These are phyloP conservation scores for Fusarium proliferatum DNA, from an alignment of 2,329 filamentous ascomycete genomes.

Conservation along the genomic window DNA sequence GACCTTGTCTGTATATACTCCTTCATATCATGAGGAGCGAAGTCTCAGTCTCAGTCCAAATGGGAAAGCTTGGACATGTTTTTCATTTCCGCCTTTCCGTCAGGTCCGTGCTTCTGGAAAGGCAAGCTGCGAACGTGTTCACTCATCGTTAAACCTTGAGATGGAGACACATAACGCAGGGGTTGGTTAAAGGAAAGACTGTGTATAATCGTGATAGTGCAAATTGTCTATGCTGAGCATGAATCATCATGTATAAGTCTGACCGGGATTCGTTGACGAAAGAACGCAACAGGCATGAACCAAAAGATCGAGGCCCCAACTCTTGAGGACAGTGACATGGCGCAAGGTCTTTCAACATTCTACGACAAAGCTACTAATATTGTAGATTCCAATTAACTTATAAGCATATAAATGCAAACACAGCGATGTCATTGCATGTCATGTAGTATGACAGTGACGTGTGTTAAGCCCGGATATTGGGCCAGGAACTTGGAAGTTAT, in stretches of 20 bases:
- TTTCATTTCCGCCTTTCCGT: slow-evolving; percentile 41
- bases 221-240: slow-evolving; percentile 2
- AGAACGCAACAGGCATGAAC: background rate
- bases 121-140: slow-evolving; percentile 35
- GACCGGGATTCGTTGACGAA: background rate
- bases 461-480: slow-evolving; percentile 4
- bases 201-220: background rate
- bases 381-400: background rate
- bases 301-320: background rate
- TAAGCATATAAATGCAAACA: slow-evolving; percentile 2
- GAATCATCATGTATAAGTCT: slow-evolving; percentile 14
- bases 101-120: slow-evolving; percentile 33
- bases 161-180: slow-evolving; percentile 23
- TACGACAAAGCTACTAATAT: background rate
- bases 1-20: slow-evolving; percentile 25
- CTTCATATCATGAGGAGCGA: slow-evolving; percentile 23
- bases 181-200: slow-evolving; percentile 3
- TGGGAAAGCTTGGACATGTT: slow-evolving; percentile 38
- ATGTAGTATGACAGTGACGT: slow-evolving; percentile 22
- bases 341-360: background rate
- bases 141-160: slow-evolving; percentile 31
- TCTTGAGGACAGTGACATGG: background rate
- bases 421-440: background rate
- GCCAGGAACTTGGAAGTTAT: slow-evolving; percentile 27
- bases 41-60: slow-evolving; percentile 5